Evolutionary conservation across 805 yeast genomes (phyloP), one percentile per base, ranked within the genome.

Genomic region (Sugiyamaella smithiae): DNA sequence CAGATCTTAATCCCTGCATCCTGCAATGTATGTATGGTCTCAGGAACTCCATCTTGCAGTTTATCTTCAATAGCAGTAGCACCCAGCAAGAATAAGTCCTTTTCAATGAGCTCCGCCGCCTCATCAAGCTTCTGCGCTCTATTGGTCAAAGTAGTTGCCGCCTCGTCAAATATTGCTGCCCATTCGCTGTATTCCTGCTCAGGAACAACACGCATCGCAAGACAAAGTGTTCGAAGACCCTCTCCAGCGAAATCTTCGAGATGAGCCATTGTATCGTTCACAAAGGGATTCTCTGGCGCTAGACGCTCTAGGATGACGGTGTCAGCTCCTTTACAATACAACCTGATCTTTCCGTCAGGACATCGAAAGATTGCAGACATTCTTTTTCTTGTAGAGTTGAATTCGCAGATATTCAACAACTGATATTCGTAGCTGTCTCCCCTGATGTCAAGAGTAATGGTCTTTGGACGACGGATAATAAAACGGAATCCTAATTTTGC

Each of bases 31-130:
- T 88, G 93, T 52, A 93, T 95, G 1, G 99, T 89, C 57, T 93
- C 99, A 1, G 99, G 98, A 17, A 93, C 99, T 35, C 97, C 99
- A 50, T 91, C 98, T 70, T 93, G 99, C 42, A 93, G 72, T 63
- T 93, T 91, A 66, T 93, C 99, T 66, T 93, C 99, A 63, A 93
- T 93, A 1, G 99, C 99, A 31, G 99, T 95, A 1, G 98, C 98
- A 33, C 99, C 99, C 14, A 93, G 70, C 33, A 93, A 69, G 52
- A 82, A 83, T 56, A 93, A 70, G 52, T 86, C 84, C 31, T 72
- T 76, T 66, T 93, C 99, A 53, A 93, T 89, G 47, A 81, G 58
- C 60, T 91, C 96, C 0, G 99, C 98, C 9, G 85, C 95, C 6
- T 77, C 86, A 61, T 90, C 98, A 48, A 95, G 71, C 61, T 81